These are phyloP conservation scores for Zymoseptoria crescenta DNA, from an alignment of 2,329 filamentous ascomycete species.

Conservation along the genomic window DNA sequence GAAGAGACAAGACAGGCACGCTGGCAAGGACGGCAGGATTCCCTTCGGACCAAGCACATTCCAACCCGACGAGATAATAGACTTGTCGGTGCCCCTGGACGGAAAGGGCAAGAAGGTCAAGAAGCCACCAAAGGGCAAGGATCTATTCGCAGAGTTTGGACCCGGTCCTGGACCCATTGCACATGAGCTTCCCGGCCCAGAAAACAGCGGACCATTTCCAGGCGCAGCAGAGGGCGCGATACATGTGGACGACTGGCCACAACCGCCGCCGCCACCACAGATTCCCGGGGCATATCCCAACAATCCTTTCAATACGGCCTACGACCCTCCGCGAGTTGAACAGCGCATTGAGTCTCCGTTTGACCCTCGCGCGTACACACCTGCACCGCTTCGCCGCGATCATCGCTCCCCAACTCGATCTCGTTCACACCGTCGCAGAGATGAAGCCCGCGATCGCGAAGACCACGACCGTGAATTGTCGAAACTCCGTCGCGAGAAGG, in stretches of 20 bases:
- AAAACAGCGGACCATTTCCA: background rate
- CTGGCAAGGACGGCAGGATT: background rate
- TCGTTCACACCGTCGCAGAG: background rate
- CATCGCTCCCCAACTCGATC: background rate
- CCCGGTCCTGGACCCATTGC: background rate
- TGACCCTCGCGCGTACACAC: conserved; percentile 1
- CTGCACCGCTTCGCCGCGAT: background rate
- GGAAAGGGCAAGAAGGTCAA: background rate
- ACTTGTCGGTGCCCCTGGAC: background rate
- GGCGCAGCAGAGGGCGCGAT: background rate
- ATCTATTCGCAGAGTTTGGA: conserved; percentile 1
- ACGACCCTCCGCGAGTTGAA: background rate
- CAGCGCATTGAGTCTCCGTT: conserved; percentile 1
- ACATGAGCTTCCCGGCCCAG: background rate
- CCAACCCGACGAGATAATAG: conserved; percentile 3
- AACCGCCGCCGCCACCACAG: background rate
- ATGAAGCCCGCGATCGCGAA: conserved; percentile 2
- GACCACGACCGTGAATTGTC: background rate
- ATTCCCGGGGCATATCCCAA: conserved; percentile 2
- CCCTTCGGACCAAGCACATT: background rate
- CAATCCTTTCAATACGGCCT: background rate
- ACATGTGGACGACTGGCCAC: background rate
- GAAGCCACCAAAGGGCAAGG: background rate
- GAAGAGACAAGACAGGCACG: conserved; percentile 2
- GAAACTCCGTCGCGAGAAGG: background rate